phyloP scores from a whole-genome alignment of 176 grass and related monocot species.

The Triticum dicoccoides region DNA sequence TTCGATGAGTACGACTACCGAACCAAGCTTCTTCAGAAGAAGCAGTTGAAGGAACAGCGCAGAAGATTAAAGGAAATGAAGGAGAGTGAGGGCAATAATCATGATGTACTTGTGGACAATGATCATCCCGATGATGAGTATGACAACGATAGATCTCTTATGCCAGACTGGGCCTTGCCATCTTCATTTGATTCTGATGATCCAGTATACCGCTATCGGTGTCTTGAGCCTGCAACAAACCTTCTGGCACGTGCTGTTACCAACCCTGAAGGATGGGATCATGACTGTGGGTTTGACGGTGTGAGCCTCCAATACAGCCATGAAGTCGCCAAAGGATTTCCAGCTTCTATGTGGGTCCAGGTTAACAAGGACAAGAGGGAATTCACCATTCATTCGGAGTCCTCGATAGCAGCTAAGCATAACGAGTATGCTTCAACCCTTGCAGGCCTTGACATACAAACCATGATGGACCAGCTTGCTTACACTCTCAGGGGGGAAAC shows the following conservation, averaged over 20 bases:
- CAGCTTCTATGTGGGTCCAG: conserved; percentile 62
- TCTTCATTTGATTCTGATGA: conserved; percentile 88
- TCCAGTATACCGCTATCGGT: conserved; percentile 66
- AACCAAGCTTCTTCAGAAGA: conserved; percentile 79
- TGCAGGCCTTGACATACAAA: conserved; percentile 72
- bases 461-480: conserved; percentile 52
- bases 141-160: conserved; percentile 42
- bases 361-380: conserved; percentile 91
- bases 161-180: conserved; percentile 80
- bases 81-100: conserved; percentile 20
- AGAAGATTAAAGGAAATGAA: conserved; percentile 63
- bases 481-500: conserved; percentile 78
- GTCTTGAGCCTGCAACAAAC: conserved; percentile 54
- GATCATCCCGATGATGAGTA: conserved; percentile 41
- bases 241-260: conserved; percentile 61
- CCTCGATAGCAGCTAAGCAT: conserved; percentile 76
- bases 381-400: conserved; percentile 78
- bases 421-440: conserved; percentile 60
- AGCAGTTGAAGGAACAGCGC: conserved; percentile 68
- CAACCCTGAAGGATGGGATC: conserved; percentile 85
- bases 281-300: conserved; percentile 88
- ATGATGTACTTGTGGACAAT: conserved; percentile 35
- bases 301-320: conserved; percentile 64
- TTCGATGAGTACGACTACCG: conserved; percentile 89
- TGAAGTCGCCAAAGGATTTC: conserved; percentile 44